Base-by-base conservation (phyloP, 2,329 filamentous ascomycete genomes). In the Rhinocladiella mackenziei region DNA sequence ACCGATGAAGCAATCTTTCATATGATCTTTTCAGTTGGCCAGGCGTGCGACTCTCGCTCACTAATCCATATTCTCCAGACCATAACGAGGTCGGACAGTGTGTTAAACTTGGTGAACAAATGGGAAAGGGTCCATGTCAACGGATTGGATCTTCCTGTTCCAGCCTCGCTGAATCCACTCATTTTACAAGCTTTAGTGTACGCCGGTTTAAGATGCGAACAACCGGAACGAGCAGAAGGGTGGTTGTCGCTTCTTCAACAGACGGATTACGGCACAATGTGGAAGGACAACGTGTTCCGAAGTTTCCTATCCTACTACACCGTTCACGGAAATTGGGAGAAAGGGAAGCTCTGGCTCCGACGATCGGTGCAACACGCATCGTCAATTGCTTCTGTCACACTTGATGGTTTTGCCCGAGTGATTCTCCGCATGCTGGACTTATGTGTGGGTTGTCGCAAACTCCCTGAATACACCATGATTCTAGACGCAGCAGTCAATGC, bases 401-500 rank as follows among this genome's bases (percentile, higher is more conserved):
- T 43, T 14, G 41, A 48, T 20, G 40, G 32, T 9, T 33, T 56
- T 8, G 37, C 39, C 14, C 40, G 46, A 3, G 40, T 55, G 25
- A 47, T 56, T 31, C 45, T 53, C 25, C 53, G 54, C 10, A 56
- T 55, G 46, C 40, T 56, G 5, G 49, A 56, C 33, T 37, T 53
- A 19, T 55, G 54, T 42, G 52, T 55, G 31, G 42, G 43, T 17
- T 56, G 54, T 34, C 31, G 48, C 26, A 50, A 45, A 32, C 29
- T 45, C 15, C 38, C 48, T 8, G 50, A 51, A 26, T 56, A 56
- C 29, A 50, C 45, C 6, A 32, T 31, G 2, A 53, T 56, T 18
- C 35, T 56, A 22, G 40, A 50, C 19, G 52, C 54, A 2, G 48
- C 48, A 14, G 44, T 55, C 15, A 36, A 46, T 17, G 31, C 48